A percentile compares a stretch with the other conserved stretches of the same genome.
Evolutionary conservation across 75 land plant genomes (phyloP).

Genomic region (Ceratopteris richardii): DNA sequence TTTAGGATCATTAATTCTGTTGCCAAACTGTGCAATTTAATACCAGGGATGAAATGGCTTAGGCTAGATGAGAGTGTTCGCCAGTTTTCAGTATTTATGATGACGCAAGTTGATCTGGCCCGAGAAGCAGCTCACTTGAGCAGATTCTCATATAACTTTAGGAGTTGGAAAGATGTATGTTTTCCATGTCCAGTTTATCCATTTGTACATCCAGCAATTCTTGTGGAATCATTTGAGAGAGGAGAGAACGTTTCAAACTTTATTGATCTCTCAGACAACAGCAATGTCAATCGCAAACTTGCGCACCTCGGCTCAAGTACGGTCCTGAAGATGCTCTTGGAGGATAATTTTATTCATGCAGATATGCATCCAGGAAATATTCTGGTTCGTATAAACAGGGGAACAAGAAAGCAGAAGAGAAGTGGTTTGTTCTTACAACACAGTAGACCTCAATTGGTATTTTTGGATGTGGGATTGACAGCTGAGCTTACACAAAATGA

Average conservation of each 20-base stretch:
- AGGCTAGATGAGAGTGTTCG: constrained; percentile 78
- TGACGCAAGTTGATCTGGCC: constrained; percentile 82
- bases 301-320: constrained; percentile 83
- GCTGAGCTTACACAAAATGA: constrained; percentile 77
- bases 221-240: constrained; percentile 78
- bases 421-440: constrained; percentile 28
- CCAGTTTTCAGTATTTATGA: constrained; percentile 81
- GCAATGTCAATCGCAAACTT: constrained; percentile 42
- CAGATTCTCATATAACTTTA: constrained; percentile 73
- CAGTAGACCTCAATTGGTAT: constrained; percentile 66
- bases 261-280: constrained; percentile 44
- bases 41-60: constrained; percentile 57
- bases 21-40: constrained; percentile 44
- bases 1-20: constrained; percentile 57
- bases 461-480: constrained; percentile 92
- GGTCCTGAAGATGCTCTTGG: constrained; percentile 82
- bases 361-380: constrained; percentile 97
- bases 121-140: constrained; percentile 85
- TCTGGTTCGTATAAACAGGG: constrained; percentile 49
- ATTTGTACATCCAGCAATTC: constrained; percentile 79
- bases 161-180: constrained; percentile 83
- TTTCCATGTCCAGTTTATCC: constrained; percentile 90
- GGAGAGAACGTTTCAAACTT: constrained; percentile 66
- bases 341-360: constrained; percentile 88
- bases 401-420: constrained; percentile 21